Percentiles rank a stretch among this genome's conserved stretches.
These are phyloP conservation scores for Porogramme epimiltina DNA, from an alignment of 1,284 basidiomycete species.

Conservation along the genomic window DNA sequence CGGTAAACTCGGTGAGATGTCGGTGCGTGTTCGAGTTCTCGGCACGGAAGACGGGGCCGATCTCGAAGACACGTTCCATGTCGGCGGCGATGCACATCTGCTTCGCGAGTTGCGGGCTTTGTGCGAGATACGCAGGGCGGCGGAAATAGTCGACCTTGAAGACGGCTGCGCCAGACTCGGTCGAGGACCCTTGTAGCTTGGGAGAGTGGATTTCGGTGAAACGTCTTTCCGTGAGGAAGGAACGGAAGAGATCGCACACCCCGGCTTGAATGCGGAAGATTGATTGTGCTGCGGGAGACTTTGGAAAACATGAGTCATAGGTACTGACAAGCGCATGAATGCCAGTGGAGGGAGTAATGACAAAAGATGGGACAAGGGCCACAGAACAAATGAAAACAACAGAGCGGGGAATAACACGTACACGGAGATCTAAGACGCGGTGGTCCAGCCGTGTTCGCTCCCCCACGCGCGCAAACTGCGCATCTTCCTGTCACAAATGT, in stretches of 20 bases:
- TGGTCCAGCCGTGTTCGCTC: constrained; percentile 67
- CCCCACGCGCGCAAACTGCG: constrained; percentile 45
- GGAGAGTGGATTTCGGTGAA: constrained; percentile 73
- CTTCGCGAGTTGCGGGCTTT: constrained; percentile 73
- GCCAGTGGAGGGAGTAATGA: no score
- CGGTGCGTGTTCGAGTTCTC: constrained; percentile 77
- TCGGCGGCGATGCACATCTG: constrained; percentile 79
- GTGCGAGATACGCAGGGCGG: constrained; percentile 64
- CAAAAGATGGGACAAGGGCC: no score
- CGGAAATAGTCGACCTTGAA: constrained; percentile 79
- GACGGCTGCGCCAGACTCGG: constrained; percentile 68
- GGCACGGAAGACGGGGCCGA: constrained; percentile 72
- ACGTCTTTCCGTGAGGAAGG: constrained; percentile 53
- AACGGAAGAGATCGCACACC: constrained; percentile 65
- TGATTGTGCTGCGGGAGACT: constrained; percentile 66
- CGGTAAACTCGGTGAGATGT: constrained; percentile 77
- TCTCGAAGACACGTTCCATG: constrained; percentile 73
- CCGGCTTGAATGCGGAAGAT: constrained; percentile 71
- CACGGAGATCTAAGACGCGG: constrained; percentile 66
- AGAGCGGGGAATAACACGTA: constrained; percentile 12
- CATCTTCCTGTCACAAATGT: constrained; percentile 34
- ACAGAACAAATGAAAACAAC: no score
- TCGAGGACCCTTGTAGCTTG: constrained; percentile 73
- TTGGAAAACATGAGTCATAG: not conserved
- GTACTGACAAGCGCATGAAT: no score